These are phyloP conservation scores for Apiospora hydei DNA, from an alignment of 2,329 filamentous ascomycete species.

Conservation along the genomic window DNA sequence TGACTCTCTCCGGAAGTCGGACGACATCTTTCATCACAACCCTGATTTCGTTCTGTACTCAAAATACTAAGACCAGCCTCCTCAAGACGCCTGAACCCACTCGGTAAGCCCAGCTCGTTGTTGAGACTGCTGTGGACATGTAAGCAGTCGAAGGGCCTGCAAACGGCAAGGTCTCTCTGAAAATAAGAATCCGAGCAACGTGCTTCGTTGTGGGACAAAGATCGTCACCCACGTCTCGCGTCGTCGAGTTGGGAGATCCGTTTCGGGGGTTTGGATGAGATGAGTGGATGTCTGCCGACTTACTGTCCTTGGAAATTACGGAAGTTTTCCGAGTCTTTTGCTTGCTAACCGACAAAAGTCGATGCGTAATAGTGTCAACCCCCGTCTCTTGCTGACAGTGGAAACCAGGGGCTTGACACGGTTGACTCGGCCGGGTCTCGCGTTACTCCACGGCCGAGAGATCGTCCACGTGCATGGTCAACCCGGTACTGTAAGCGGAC, in stretches of 20 bases:
- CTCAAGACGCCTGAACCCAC: neutral
- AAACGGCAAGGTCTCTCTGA: neutral
- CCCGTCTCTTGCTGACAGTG: no score
- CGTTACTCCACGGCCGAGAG: neutral
- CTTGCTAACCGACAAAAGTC: neutral
- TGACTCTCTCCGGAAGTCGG: no score
- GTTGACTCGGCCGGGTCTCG: neutral
- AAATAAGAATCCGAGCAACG: neutral
- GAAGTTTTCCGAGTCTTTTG: neutral
- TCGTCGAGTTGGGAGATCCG: neutral
- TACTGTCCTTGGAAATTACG: neutral
- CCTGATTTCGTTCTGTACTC: no score
- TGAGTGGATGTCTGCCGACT: neutral
- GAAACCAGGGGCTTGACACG: neutral
- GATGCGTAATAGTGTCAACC: neutral
- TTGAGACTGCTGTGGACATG: neutral
- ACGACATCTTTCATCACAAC: no score
- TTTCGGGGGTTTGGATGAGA: neutral
- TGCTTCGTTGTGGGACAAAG: neutral
- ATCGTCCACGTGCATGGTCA: neutral
- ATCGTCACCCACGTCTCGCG: neutral
- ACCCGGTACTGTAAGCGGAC: no score
- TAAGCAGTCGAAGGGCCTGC: neutral
- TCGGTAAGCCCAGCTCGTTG: neutral
- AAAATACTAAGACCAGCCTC: neutral